Base-by-base conservation (phyloP, 2,329 filamentous ascomycete species). In the Clonostachys chloroleuca region DNA sequence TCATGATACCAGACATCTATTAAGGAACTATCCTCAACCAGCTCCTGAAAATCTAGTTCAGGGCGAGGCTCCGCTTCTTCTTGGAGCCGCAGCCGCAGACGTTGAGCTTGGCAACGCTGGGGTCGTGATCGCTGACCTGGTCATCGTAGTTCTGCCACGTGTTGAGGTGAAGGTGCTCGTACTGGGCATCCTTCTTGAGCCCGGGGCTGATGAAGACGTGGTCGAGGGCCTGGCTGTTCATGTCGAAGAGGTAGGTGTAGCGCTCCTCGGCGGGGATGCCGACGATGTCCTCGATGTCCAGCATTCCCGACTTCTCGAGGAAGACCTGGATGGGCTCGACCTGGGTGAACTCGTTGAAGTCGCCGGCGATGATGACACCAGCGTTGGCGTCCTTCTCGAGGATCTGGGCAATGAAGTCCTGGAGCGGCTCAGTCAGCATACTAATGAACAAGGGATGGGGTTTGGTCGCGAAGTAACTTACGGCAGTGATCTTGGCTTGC, bases 281-380 rank as follows among this genome's bases (percentile, higher is more conserved):
- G 5, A 70, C 75, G 1, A 77, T 80, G 6, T 77, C 81, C 54
- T 89, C 84, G 2, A 87, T 65, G 52, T 88, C 83, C 34, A 71
- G 54, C 42, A 89, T 67, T 3, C 77, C 74, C 0, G 80, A 84
- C 17, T 73, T 66, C 5, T 62, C 51, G 2, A 68, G 57, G 52
- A 88, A 86, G 2, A 66, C 66, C 50, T 72, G 60, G 43, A 88
- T 62, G 2, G 85, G 84, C 59, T 73, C 57, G 10, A 82, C 83
- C 51, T 83, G 83, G 6, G 75, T 60, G 59, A 86, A 89, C 61
- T 89, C 86, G 70, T 89, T 89, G 60, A 84, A 89, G 65, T 89
- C 86, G 24, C 86, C 86, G 0, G 80, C 77, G 3, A 73, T 66
- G 49, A 89, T 74, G 53, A 89, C 61, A 20, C 69, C 69, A 0